These are phyloP conservation scores for Boechera stricta DNA, from an alignment of 345 rosid species.

Conservation along the genomic window DNA sequence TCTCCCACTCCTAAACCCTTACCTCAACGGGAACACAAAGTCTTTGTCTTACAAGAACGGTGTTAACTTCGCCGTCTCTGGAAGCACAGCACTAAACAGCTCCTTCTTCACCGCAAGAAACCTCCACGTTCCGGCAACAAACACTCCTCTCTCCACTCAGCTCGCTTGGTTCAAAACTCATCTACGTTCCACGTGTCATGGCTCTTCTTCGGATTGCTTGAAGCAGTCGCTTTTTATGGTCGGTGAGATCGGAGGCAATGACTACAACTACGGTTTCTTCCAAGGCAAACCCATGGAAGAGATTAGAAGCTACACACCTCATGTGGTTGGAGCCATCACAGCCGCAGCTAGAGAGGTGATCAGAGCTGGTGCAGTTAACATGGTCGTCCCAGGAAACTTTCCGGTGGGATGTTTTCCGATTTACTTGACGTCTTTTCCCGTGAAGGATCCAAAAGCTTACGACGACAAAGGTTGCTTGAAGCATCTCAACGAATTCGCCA, in stretches of 20 bases:
- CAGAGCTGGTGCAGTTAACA: constrained; percentile 31
- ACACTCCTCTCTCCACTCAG: constrained; percentile 43
- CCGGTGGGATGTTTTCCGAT: constrained; percentile 42
- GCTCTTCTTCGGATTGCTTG: constrained; percentile 31
- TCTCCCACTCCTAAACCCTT: constrained; percentile 46
- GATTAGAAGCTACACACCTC: constrained; percentile 41
- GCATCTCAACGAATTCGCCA: constrained; percentile 32
- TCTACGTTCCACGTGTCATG: constrained; percentile 24
- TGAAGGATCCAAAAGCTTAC: constrained; percentile 34
- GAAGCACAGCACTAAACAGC: constrained; percentile 41
- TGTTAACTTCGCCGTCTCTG: constrained; percentile 50
- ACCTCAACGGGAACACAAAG: constrained; percentile 32
- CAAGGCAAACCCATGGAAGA: constrained; percentile 38
- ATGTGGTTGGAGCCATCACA: constrained; percentile 47
- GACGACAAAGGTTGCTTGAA: constrained; percentile 36
- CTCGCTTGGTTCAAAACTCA: constrained; percentile 46
- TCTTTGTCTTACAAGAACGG: constrained; percentile 28
- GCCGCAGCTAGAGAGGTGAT: constrained; percentile 42
- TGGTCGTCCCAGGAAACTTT: constrained; percentile 35
- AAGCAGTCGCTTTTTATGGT: constrained; percentile 43
- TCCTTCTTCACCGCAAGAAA: constrained; percentile 21
- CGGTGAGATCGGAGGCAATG: constrained; percentile 53
- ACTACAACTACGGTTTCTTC: constrained; percentile 45
- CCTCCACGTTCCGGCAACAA: constrained; percentile 39
- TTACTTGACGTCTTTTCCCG: constrained; percentile 34